Evolutionary conservation across 345 rosid genomes (phyloP), one percentile per base, ranked within the genome.

Genomic region (Kandelia obovata): DNA sequence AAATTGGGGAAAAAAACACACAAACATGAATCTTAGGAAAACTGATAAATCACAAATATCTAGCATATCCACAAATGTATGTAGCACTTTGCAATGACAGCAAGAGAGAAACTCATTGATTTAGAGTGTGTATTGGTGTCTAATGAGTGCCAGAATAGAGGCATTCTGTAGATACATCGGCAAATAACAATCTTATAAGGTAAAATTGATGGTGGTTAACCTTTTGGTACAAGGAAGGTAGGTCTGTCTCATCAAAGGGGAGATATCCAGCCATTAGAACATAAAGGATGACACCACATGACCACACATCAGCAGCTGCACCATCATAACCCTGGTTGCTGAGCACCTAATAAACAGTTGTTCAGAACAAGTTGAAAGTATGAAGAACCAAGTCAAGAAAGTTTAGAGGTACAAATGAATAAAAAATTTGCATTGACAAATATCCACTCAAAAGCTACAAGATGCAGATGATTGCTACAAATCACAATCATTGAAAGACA

Each of bases 281-380:
- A 28, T 79, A 94, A 69, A 94, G 93, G 73, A 94, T 84, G 28
- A 94, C 97, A 58, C 99, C 99, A 53, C 96, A 95, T 46, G 99
- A 95, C 96, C 99, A 95, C 60, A 91, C 61, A 66, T 91, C 99
- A 55, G 98, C 96, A 77, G 88, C 89, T 53, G 97, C 89, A 55
- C 98, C 99, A 73, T 86, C 86, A 74, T 95, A 95, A 65, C 96
- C 97, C 37, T 64, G 82, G 73, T 85, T 46, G 68, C 88, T 53
- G 13, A 89, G 85, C 30, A 89, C 91, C 95, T 87, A 74, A 75
- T 32, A 34, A 8, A 65, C 43, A 79, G 46, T 64, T 23, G 21
- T 30, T 52, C 57, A 61, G 65, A 31, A n/a, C n/a, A 39, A 20
- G 62, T 53, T 62, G 25, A 23, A 26, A 65, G 49, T 17, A 55